Conservation (phyloP, 495 filamentous ascomycete genomes). For the Elasticomyces elasticus region DNA sequence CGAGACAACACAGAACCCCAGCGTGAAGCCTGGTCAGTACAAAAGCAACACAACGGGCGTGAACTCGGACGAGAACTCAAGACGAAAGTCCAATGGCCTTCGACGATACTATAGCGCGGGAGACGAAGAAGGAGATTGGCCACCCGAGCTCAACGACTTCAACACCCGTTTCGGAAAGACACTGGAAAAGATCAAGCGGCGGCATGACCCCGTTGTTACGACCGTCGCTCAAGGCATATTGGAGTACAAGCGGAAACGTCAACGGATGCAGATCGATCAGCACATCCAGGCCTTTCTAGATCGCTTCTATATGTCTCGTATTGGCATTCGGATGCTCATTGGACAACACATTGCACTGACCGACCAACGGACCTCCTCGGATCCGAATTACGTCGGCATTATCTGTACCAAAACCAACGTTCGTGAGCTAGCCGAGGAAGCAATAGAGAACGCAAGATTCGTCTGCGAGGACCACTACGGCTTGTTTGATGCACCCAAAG, state of each 20-base stretch:
- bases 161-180: conserved; percentile 80
- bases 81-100: conserved; percentile 37
- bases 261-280: conserved; percentile 96
- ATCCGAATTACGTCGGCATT: conserved; percentile 91
- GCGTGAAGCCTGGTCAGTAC: conserved; percentile 79
- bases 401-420: conserved; percentile 99
- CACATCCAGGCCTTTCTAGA: conserved; percentile 95
- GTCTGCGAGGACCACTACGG: conserved; percentile 99
- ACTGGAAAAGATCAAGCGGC: conserved; percentile 82
- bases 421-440: conserved; percentile 87
- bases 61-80: conserved; percentile 27
- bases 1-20: conserved; percentile 80
- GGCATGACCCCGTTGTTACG: conserved; percentile 94
- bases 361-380: conserved; percentile 75
- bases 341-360: conserved; percentile 96
- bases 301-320: conserved; percentile 99
- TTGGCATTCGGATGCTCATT: conserved; percentile 97
- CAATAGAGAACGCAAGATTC: conserved; percentile 95
- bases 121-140: conserved; percentile 82
- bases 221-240: conserved; percentile 88
- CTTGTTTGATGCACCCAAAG: conserved; percentile 90
- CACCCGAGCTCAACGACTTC: conserved; percentile 86
- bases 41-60: conserved; percentile 43
- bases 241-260: conserved; percentile 92
- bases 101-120: conserved; percentile 79